Base-by-base conservation (phyloP, 331 rosid genomes). In the Arachis monticola region DNA sequence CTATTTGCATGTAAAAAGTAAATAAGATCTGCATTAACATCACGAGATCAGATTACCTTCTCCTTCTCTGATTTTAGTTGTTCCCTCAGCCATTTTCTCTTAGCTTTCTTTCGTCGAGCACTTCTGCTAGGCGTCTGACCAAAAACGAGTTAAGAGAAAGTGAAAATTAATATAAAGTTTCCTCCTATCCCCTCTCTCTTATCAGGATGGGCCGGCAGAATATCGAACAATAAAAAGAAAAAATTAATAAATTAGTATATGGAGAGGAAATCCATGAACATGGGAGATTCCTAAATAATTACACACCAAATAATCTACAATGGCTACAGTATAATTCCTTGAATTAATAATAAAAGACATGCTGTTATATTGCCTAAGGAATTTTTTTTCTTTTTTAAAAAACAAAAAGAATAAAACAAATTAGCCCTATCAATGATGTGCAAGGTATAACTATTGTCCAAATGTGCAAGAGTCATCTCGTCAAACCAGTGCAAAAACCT, bases 31-130 rank as follows among this genome's bases (percentile, higher is more conserved):
- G 53, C 44, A 47, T 44, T 55, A 67, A 40, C 79, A 66, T 40
- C 59, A 65, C 51, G 48, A 14, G 45, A 64, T 57, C 71, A 55
- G 55, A 73, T 60, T 86, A 95, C 99, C 97, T 88, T 83, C 55
- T 85, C 85, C 74, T 84, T 87, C 80, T 80, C 74, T 75, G 77
- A 64, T 50, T 79, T 87, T 62, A 62, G 84, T 80, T 89, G 83
- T 82, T 90, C 98, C 87, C 96, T 92, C 83, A 86, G 77, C 97
- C 96, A 86, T 69, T 27, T 89, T 79, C 97, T 85, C 83, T 86
- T 90, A 72, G 90, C 91, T 85, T 89, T 95, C 75, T 90, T 92
- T 70, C 98, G 92, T 7, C 92, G 94, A 66, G 94, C 88, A 80
- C 96, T 92, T 83, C 99, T 90, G 88, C 98, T 83, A 13, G 93